A percentile compares a stretch with the other conserved stretches of the same genome.
Evolutionary conservation across 108 stramenopile species (phyloP).

Genomic region (Stephanodiscus minutulus): DNA sequence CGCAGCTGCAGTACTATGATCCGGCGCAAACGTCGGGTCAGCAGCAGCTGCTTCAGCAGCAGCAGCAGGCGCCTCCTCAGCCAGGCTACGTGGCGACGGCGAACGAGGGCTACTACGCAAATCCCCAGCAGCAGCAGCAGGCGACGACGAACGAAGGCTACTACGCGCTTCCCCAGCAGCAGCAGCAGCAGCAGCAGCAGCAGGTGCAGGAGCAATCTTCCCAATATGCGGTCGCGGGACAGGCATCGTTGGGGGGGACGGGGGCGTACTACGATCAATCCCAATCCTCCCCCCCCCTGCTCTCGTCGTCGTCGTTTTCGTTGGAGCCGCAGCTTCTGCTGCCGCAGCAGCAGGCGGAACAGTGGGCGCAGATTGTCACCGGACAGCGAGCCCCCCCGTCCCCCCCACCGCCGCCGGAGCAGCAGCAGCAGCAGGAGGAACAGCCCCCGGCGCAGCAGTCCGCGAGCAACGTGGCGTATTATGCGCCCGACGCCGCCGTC

Average conservation of each 20-base stretch:
- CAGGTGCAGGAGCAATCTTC: slow-evolving; percentile 7
- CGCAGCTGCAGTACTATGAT: too few relatives aligned
- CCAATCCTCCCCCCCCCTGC: not conserved
- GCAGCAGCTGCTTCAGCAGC: too few relatives aligned
- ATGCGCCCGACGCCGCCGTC: not conserved
- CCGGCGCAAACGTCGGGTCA: too few relatives aligned
- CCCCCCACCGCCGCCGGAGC: not conserved
- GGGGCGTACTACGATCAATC: too few relatives aligned
- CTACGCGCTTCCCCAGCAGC: not conserved
- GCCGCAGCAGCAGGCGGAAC: not conserved
- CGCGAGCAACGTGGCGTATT: too few relatives aligned
- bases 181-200: slow-evolving; percentile 15
- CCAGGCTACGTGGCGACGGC: too few relatives aligned
- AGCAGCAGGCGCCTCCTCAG: not conserved
- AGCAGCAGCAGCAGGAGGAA: not conserved
- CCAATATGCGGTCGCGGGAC: not conserved
- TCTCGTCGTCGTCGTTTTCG: not conserved
- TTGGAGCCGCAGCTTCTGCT: not conserved
- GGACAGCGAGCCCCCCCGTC: not conserved
- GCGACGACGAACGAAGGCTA: not conserved
- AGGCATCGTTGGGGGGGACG: not conserved
- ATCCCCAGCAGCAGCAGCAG: slow-evolving; percentile 4
- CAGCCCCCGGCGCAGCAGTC: too few relatives aligned
- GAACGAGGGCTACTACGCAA: not conserved
- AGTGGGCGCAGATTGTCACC: not conserved